These are phyloP conservation scores for Ophiostoma perfectum DNA, from an alignment of 2,329 filamentous ascomycete genomes.

Conservation along the genomic window DNA sequence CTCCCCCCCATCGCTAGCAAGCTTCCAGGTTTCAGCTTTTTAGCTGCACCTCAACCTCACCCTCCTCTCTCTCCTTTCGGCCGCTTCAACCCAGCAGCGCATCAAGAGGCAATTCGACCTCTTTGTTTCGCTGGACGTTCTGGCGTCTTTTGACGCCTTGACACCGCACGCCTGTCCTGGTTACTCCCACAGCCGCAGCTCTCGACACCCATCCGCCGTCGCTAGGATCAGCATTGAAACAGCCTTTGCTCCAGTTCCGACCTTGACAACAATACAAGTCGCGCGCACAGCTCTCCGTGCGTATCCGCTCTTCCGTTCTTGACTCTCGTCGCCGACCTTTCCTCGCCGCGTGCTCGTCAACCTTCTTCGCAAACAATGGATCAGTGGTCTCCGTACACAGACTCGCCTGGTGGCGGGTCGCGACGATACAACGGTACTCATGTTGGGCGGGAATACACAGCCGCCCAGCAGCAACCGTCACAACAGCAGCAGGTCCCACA, in stretches of 20 bases:
- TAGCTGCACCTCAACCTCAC: slow-evolving; percentile 16
- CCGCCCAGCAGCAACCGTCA: slow-evolving; percentile 27
- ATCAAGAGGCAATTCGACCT: slow-evolving; percentile 6
- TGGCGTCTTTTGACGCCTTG: slow-evolving; percentile 14
- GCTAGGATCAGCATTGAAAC: neutral
- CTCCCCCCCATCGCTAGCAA: slow-evolving; percentile 19
- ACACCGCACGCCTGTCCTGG: neutral
- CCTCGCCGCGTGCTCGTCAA: neutral
- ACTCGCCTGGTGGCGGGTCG: slow-evolving; percentile 56
- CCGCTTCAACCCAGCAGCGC: slow-evolving; percentile 16
- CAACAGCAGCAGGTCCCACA: slow-evolving; percentile 27
- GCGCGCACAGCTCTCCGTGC: neutral
- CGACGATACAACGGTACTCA: slow-evolving; percentile 55
- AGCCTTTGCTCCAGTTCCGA: neutral
- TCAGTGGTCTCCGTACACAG: slow-evolving; percentile 64
- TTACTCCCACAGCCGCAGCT: neutral
- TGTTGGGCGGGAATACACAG: slow-evolving; percentile 28
- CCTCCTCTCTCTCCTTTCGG: slow-evolving; percentile 2
- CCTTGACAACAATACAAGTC: neutral
- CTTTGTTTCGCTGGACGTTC: slow-evolving; percentile 9
- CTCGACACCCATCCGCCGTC: neutral
- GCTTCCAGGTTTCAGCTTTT: slow-evolving; percentile 22
- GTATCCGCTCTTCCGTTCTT: neutral
- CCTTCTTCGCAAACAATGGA: slow-evolving; percentile 38
- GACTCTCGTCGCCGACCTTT: neutral